Evolutionary conservation across 139 green algal species (phyloP).

Genomic region (Chlorella sp.): DNA sequence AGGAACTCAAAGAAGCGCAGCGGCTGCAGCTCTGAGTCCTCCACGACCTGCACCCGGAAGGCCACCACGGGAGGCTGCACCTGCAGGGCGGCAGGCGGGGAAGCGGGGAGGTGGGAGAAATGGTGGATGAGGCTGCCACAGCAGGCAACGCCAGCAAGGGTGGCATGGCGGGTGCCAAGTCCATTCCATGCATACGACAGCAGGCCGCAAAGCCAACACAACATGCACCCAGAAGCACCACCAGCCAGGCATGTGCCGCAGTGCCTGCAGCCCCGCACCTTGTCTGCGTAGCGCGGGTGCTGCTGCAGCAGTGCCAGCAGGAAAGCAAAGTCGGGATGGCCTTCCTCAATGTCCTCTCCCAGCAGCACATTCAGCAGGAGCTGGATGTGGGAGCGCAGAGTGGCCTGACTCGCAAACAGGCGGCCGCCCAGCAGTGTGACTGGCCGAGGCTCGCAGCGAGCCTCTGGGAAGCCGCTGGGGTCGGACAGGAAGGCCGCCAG

Average conservation of each 20-base stretch:
- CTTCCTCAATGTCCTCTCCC: background rate
- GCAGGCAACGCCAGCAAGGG: too few species aligned
- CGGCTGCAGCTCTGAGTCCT: background rate
- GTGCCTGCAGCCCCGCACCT: too few species aligned
- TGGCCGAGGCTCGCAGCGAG: background rate
- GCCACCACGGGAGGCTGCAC: background rate
- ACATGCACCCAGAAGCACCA: too few species aligned
- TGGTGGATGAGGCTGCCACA: too few species aligned
- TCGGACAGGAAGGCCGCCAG: background rate
- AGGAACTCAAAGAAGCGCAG: conserved; percentile 6
- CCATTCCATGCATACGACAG: too few species aligned
- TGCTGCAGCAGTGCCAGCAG: background rate
- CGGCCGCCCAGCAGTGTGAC: background rate
- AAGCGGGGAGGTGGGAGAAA: too few species aligned
- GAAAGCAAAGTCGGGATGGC: conserved; percentile 14
- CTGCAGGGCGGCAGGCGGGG: background rate
- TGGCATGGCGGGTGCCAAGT: too few species aligned
- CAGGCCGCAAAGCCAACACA: too few species aligned
- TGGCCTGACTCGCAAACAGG: background rate
- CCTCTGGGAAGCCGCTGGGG: background rate
- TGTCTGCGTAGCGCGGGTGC: conserved; percentile 9
- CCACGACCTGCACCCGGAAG: background rate
- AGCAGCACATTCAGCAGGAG: conserved; percentile 18
- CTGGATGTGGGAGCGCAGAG: conserved; percentile 10
- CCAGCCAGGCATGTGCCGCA: too few species aligned